Evolutionary conservation across 768 basidiomycete genomes (phyloP).

Genomic region (Pleurotus salmoneostramineus): DNA sequence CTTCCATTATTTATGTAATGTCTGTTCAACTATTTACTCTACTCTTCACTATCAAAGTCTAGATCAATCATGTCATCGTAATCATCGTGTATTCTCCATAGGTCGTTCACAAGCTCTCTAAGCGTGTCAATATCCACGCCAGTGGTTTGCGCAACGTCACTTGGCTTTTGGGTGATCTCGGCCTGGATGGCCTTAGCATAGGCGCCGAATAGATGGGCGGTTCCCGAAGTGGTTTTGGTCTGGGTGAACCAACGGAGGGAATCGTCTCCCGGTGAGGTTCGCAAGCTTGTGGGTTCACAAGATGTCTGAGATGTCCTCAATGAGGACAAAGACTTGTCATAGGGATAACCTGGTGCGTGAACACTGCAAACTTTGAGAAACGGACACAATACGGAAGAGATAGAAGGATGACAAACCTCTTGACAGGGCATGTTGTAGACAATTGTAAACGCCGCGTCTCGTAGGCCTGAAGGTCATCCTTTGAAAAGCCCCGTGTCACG

Average conservation of each 20-base stretch:
- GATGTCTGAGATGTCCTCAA: conserved; percentile 27
- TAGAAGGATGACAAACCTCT: background rate
- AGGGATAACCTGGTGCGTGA: conserved; percentile 49
- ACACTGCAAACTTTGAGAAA: conserved; percentile 26
- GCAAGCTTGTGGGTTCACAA: background rate
- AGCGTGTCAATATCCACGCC: conserved; percentile 54
- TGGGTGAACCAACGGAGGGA: conserved; percentile 34
- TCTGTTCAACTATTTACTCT: background rate
- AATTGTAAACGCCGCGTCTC: conserved; percentile 30
- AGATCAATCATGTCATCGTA: conserved; percentile 19
- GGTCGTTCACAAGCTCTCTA: conserved; percentile 47
- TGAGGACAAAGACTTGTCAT: conserved; percentile 57
- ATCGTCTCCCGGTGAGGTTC: conserved; percentile 5
- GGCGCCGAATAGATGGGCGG: conserved; percentile 36
- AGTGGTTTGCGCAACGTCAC: conserved; percentile 22
- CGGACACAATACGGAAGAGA: background rate
- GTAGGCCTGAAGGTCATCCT: conserved; percentile 28
- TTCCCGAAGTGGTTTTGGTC: conserved; percentile 36
- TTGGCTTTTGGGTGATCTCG: conserved; percentile 34
- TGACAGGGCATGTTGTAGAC: background rate
- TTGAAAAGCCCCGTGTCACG: conserved; percentile 58
- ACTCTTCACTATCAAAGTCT: background rate
- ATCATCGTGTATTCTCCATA: conserved; percentile 59
- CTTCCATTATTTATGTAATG: background rate
- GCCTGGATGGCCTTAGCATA: conserved; percentile 51